Evolutionary conservation across 1,284 basidiomycete genomes (phyloP).

Genomic region (Ceratobasidium sp.): DNA sequence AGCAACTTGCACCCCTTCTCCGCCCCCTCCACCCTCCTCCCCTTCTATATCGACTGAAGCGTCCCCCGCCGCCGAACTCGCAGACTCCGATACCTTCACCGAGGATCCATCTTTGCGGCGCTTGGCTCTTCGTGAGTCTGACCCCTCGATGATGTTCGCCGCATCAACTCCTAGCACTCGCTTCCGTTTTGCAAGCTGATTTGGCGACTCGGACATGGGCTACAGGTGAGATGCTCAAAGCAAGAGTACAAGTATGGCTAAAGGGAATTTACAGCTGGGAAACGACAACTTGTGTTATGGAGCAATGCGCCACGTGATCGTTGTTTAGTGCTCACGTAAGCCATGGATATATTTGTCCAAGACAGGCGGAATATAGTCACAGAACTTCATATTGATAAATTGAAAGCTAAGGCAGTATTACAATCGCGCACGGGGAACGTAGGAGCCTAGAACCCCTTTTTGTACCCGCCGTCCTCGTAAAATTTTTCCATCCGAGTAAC

Average conservation of each 20-base stretch:
- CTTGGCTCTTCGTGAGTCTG: constrained; percentile 37
- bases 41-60: constrained; percentile 22
- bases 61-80: constrained; percentile 23
- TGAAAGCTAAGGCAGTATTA: not conserved
- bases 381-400: constrained; percentile 9
- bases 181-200: constrained; percentile 38
- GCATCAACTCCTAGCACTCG: constrained; percentile 42
- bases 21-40: not conserved
- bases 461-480: constrained; percentile 76
- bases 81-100: constrained; percentile 35
- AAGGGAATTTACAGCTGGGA: constrained; percentile 7
- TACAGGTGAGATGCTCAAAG: not conserved
- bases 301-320: constrained; percentile 19
- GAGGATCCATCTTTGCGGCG: constrained; percentile 44
- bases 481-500: constrained; percentile 77
- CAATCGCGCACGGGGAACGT: not conserved
- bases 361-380: not conserved
- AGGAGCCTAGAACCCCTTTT: constrained; percentile 57
- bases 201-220: constrained; percentile 37
- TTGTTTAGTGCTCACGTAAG: constrained; percentile 34
- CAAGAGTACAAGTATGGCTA: not conserved
- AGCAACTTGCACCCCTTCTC: not conserved
- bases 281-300: constrained; percentile 30
- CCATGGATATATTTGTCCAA: not conserved
- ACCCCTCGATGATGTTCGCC: constrained; percentile 46